Base-by-base conservation (phyloP, 2,329 filamentous ascomycete genomes). In the Calonectria henricotiae region DNA sequence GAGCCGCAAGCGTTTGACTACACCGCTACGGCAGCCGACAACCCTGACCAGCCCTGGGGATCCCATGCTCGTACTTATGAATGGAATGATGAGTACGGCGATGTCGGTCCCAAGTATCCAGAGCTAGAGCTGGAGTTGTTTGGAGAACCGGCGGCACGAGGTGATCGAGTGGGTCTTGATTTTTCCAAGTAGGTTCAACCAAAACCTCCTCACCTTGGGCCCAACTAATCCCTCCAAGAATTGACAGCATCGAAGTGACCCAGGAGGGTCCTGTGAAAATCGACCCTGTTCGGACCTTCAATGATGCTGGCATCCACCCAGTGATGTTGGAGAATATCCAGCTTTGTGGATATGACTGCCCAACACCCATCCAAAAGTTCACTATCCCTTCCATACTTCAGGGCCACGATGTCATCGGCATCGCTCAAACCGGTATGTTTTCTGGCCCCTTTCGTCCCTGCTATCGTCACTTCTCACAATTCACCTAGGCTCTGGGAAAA, bases 311-410 rank as follows among this genome's bases (percentile, higher is more conserved):
- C 2, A 86, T 99, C 15, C 96, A 99, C 77, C 96, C 96, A 0
- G 88, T 91, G 32, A 93, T 98, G 88, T 80, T 92, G 1, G 86
- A 92, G 73, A 99, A 98, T 74, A 88, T 98, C 46, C 79, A 89
- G 70, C 86, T 95, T 2, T 91, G 90, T 71, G 88, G 90, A 1
- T 98, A 97, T 79, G 80, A 84, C 0, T 78, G 83, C 0, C 94
- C 95, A 0, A 98, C 96, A 0, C 94, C 95, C 0, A 96, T 99
- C 43, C 96, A 99, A 80, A 89, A 90, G 23, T 98, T 94, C 80
- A 91, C 91, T 5, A 89, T 98, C 35, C 95, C 96, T 0, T 91
- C 95, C 0, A 91, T 98, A 49, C 83, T 93, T 25, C 85, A 88
- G 61, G 93, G 93, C 1, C 86, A 93, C 74, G 96, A 99, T 82